Conservation (phyloP, 2,329 filamentous ascomycete genomes). For the Trichoderma brevicompactum region DNA sequence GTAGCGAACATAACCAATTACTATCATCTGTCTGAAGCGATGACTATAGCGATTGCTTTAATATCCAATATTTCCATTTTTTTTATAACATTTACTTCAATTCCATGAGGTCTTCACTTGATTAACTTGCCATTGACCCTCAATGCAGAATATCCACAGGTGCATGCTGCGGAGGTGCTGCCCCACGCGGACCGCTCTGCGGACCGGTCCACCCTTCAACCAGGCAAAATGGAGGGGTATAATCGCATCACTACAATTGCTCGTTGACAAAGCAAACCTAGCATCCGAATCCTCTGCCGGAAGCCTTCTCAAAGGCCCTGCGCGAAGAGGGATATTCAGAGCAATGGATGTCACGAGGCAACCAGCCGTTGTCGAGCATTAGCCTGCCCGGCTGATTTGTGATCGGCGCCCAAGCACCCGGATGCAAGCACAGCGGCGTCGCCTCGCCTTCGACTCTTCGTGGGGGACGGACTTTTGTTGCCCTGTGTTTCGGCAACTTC, state of each 20-base stretch:
- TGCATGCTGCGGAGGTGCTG: neutral
- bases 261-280: too few species aligned
- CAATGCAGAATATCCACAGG: neutral
- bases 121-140: too few species aligned
- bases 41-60: too few species aligned
- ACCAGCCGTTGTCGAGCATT: too few species aligned
- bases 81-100: neutral
- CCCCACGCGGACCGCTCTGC: conserved; percentile 27
- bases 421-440: neutral
- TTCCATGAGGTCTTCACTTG: neutral
- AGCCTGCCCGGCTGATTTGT: too few species aligned
- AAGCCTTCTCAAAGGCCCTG: too few species aligned
- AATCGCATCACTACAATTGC: neutral
- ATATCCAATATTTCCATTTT: too few species aligned
- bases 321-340: too few species aligned
- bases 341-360: too few species aligned
- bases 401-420: neutral
- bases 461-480: neutral
- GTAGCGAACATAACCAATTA: too few species aligned
- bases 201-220: conserved; percentile 16
- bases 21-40: too few species aligned
- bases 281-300: too few species aligned
- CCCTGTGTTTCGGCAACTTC: neutral
- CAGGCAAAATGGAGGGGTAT: neutral
- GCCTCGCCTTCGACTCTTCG: neutral